A percentile compares a stretch with the other conserved stretches of the same genome.
Evolutionary conservation across 2,329 filamentous ascomycete genomes (phyloP).

Genomic region (Calonectria naviculata): DNA sequence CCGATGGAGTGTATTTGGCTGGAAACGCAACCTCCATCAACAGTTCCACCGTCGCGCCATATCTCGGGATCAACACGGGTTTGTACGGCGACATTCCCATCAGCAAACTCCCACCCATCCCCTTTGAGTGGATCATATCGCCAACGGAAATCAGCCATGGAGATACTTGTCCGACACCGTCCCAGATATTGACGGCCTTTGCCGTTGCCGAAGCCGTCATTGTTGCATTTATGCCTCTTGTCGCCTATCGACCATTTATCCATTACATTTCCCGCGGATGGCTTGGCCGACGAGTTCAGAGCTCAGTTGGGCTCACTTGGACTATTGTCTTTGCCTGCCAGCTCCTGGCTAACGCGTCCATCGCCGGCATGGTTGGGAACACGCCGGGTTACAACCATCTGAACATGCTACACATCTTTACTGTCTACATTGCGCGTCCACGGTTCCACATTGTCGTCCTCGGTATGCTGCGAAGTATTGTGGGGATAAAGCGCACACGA

Average conservation of each 20-base stretch:
- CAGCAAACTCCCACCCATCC: slow-evolving; percentile 29
- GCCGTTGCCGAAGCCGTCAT: slow-evolving; percentile 34
- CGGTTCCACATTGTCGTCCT: slow-evolving; percentile 33
- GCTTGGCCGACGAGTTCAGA: slow-evolving; percentile 28
- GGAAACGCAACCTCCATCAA: slow-evolving; percentile 18
- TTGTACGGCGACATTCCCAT: slow-evolving; percentile 19
- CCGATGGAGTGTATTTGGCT: slow-evolving; percentile 12
- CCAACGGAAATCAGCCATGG: slow-evolving; percentile 17
- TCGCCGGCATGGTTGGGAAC: slow-evolving; percentile 33
- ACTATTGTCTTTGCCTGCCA: slow-evolving; percentile 27
- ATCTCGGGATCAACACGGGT: slow-evolving; percentile 34
- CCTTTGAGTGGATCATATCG: slow-evolving; percentile 38
- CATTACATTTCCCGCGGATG: slow-evolving; percentile 26
- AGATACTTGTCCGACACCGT: slow-evolving; percentile 23
- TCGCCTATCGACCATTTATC: slow-evolving; percentile 32
- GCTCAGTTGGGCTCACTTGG: slow-evolving; percentile 27
- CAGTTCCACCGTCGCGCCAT: slow-evolving; percentile 29
- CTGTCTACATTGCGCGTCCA: slow-evolving; percentile 33
- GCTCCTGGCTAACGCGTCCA: slow-evolving; percentile 32
- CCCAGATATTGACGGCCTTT: slow-evolving; percentile 30
- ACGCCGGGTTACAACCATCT: slow-evolving; percentile 32
- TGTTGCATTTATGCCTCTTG: slow-evolving; percentile 16
- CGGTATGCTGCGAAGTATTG: slow-evolving; percentile 32
- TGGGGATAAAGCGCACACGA: slow-evolving; percentile 16
- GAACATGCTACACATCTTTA: slow-evolving; percentile 38